Conservation (phyloP, 352 stramenopile genomes). For the Lagenidium giganteum region DNA sequence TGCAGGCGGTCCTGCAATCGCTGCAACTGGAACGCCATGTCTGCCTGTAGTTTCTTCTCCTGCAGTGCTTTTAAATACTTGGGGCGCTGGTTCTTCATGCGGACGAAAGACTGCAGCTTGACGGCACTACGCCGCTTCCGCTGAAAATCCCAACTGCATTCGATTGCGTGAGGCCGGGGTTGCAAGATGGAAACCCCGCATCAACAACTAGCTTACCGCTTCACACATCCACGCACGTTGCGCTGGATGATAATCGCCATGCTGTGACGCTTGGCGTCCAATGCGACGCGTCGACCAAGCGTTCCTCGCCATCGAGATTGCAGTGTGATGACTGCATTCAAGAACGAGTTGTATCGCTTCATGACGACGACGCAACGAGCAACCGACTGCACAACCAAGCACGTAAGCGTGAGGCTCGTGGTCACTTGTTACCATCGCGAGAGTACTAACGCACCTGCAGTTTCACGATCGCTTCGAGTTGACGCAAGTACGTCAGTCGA, state of each 20-base stretch:
- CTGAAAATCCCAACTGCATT: conserved; percentile 13
- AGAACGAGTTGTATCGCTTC: conserved; percentile 61
- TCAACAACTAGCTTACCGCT: conserved; percentile 26
- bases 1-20: conserved; percentile 74
- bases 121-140: conserved; percentile 13
- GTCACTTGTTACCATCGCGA: no score
- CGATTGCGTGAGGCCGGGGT: neutral
- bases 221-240: conserved; percentile 53
- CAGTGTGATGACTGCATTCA: conserved; percentile 45
- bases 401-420: conserved; percentile 5
- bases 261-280: conserved; percentile 44
- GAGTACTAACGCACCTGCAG: conserved; percentile 42
- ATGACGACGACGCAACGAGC: conserved; percentile 75
- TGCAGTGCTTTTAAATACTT: conserved; percentile 74
- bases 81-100: conserved; percentile 76
- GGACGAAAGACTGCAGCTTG: conserved; percentile 49
- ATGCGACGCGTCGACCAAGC: conserved; percentile 44
- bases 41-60: conserved; percentile 77
- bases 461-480: conserved; percentile 67
- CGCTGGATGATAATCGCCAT: conserved; percentile 67
- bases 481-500: conserved; percentile 57
- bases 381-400: conserved; percentile 49
- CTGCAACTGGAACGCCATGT: conserved; percentile 83
- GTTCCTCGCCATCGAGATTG: conserved; percentile 79
- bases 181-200: neutral